Conservation (phyloP, 768 basidiomycete species). For the Suillus ampliporus region DNA sequence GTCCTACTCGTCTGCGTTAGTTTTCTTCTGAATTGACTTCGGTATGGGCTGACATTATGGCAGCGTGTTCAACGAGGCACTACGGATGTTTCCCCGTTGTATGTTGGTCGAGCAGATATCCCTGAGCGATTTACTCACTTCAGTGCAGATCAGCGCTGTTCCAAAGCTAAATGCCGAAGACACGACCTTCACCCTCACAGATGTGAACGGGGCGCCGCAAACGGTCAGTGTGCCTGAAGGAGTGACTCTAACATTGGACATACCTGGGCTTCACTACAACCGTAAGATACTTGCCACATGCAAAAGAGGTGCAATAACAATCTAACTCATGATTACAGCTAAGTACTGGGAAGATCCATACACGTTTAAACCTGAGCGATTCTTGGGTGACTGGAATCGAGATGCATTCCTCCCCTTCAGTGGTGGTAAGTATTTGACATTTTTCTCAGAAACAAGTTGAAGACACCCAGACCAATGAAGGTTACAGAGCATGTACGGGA, state of each 20-base stretch:
- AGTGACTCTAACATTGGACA: constrained; percentile 41
- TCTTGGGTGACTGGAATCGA: constrained; percentile 57
- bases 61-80: constrained; percentile 38
- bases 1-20: constrained; percentile 32
- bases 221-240: constrained; percentile 51
- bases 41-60: constrained; percentile 2
- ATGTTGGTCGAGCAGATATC: constrained; percentile 7
- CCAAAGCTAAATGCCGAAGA: constrained; percentile 55
- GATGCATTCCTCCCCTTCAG: constrained; percentile 63
- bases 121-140: neutral
- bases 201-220: constrained; percentile 42
- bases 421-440: constrained; percentile 35
- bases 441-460: constrained; percentile 7
- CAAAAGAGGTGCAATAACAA: neutral
- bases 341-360: constrained; percentile 45
- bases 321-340: constrained; percentile 28
- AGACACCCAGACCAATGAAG: constrained; percentile 20
- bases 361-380: constrained; percentile 48
- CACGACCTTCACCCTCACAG: constrained; percentile 43
- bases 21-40: neutral
- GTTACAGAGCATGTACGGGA: constrained; percentile 51
- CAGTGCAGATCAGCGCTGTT: constrained; percentile 41
- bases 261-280: constrained; percentile 54
- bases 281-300: constrained; percentile 39
- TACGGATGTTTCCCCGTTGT: constrained; percentile 39